Evolutionary conservation across 441 rosid genomes (phyloP), one percentile per base, ranked within the genome.

Genomic region (Pelargonium citronellum): DNA sequence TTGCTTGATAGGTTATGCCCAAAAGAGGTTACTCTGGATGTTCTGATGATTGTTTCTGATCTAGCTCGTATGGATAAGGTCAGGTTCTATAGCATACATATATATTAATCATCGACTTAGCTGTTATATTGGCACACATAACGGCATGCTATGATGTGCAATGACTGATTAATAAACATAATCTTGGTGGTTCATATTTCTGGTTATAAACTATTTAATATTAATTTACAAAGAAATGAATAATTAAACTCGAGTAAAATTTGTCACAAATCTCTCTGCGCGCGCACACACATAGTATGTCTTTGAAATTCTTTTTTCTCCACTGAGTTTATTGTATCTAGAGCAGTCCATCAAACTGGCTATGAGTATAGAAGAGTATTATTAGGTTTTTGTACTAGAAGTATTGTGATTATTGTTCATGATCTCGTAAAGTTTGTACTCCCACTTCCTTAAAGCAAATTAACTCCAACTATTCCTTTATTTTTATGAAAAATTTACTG

Each of bases 51-150:
- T 60, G 75, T 92, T 71, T 92, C 98, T 72, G 99, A 95, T 84
- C 84, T 91, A 67, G 91, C 98, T 24, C 92, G 97, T 22, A 91
- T 89, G 99, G 93, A 95, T 79, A 86, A 92, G 92, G 99, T 95
- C 70, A 79, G 85, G 15, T 69, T 80, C 70, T 63, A 5, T 63
- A 44, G 66, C 11, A 30, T 63, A 27, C 66, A 63, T 30, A 27
- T 13, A 13, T 63, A 27, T 63, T 13, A 27, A 30, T 22, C 41
- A 62, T 30, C 34, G n/a, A 63, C 66, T 30, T 30, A 30, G 43
- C 43, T 63, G 43, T 63, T 53, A 30, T 19, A 61, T 6, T 61
- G n/a, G 51, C n/a, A 12, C 37, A 20, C 34, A 9, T 39, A 61
- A 61, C 34, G 3, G 34, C 65, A 46, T 30, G 66, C 66, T 27